Base-by-base conservation (phyloP, 306 rosid genomes). In the Delonix regia region DNA sequence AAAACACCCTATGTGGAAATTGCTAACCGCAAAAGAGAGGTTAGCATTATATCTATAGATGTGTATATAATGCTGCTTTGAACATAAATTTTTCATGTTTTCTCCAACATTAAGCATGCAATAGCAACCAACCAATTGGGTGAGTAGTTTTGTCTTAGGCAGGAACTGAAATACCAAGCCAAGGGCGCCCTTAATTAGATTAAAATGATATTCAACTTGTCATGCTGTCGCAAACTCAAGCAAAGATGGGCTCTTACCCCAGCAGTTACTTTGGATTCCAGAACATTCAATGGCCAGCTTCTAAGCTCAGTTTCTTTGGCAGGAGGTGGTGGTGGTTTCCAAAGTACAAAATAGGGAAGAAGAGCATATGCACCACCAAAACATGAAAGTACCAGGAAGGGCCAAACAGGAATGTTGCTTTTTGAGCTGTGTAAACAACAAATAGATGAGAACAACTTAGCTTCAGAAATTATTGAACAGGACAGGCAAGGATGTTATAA, bases 321-420 rank as follows among this genome's bases (percentile, higher is more conserved):
- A 19, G 86, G 90, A 74, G 99, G 98, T 11, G 97, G 87, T 16
- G 99, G 99, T 15, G 99, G 99, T 75, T 80, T 88, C 99, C 99
- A 92, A n/a, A 95, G 86, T 24, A 88, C 97, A 83, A 92, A 95
- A 76, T 95, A 95, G 52, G 98, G 99, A 85, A 95, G 91, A 81
- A 95, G 97, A 33, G 80, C 99, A 84, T 95, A 95, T 52, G 83
- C 93, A 47, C 99, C 99, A 1, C 91, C 91, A 53, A 90, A 86
- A 87, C 8, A 86, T 36, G 99, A 95, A 67, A 88, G 87, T 57
- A 78, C 27, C 53, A 89, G 49, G 83, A 95, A 95, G 69, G 99
- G 99, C 99, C 99, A 95, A 53, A 91, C 92, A 52, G 89, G 92
- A 87, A 91, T 70, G 7, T 76, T 92, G 88, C 91, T 77, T 77